phyloP scores from a whole-genome alignment of 1,139 yeast species.

The Saccharomyces hybrid region DNA sequence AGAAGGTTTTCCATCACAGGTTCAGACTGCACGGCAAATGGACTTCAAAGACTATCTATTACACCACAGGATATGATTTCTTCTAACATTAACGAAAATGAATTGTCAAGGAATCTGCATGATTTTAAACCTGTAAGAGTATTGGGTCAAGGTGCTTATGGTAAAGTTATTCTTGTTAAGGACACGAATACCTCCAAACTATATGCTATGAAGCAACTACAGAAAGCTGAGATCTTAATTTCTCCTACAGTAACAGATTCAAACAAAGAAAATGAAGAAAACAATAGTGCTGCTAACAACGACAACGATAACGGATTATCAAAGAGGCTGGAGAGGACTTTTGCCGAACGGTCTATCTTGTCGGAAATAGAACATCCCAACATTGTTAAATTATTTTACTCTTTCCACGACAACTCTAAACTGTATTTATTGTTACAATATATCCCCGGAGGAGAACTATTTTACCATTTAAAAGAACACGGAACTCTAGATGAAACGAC shows the following conservation, averaged over 20 bases:
- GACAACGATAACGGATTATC: slow-evolving; percentile 8
- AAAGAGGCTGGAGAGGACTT: slow-evolving; percentile 48
- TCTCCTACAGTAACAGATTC: slow-evolving; percentile 24
- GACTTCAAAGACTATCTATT: slow-evolving; percentile 2
- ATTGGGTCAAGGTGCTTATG: slow-evolving; percentile 87
- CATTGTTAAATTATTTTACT: slow-evolving; percentile 80
- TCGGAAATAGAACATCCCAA: slow-evolving; percentile 74
- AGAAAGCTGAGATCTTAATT: slow-evolving; percentile 65
- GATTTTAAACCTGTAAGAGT: slow-evolving; percentile 77
- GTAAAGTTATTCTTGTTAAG: slow-evolving; percentile 74
- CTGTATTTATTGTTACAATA: slow-evolving; percentile 76
- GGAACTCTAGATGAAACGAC: slow-evolving; percentile 54
- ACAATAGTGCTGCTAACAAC: not conserved
- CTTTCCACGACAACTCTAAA: slow-evolving; percentile 78
- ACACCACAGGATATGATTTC: slow-evolving; percentile 1
- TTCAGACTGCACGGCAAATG: slow-evolving; percentile 6
- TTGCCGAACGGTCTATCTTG: slow-evolving; percentile 64
- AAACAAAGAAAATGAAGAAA: slow-evolving; percentile 9
- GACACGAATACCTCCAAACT: slow-evolving; percentile 58
- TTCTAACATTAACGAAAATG: slow-evolving; percentile 3
- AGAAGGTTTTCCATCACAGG: slow-evolving; percentile 23
- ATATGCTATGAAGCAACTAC: slow-evolving; percentile 84
- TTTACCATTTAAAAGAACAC: slow-evolving; percentile 61
- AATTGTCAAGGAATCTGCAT: slow-evolving; percentile 32
- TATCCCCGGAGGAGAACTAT: slow-evolving; percentile 89